These are phyloP conservation scores for Cryptosporidium xiaoi DNA, from an alignment of 169 alveolate species.

Conservation along the genomic window DNA sequence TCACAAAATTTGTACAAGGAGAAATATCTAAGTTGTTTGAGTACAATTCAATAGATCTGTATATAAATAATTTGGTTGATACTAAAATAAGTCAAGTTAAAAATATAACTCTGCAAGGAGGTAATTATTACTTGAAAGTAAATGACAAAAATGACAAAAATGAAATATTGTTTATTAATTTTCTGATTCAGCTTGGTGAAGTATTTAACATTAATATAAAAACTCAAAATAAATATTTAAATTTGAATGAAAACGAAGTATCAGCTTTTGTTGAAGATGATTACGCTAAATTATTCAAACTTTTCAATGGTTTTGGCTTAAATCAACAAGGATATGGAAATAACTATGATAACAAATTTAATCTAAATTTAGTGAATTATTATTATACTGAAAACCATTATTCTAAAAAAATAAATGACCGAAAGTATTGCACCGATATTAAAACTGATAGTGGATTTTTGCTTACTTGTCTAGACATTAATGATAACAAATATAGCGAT, in stretches of 20 bases:
- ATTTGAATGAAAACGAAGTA: conserved; percentile 1
- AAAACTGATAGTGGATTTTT: background rate
- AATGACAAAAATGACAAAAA: background rate
- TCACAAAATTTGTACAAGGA: conserved; percentile 3
- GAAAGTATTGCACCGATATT: background rate
- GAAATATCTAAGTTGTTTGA: background rate
- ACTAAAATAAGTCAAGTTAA: background rate
- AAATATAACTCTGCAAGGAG: background rate
- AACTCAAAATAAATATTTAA: conserved; percentile 23
- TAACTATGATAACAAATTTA: conserved; percentile 4
- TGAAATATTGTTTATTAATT: background rate
- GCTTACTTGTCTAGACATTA: background rate
- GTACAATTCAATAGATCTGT: conserved; percentile 11
- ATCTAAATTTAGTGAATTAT: background rate
- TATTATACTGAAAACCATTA: background rate
- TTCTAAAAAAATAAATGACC: background rate
- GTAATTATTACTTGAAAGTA: too few species aligned
- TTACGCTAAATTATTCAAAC: too few species aligned
- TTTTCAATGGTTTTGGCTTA: too few species aligned
- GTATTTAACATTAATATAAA: background rate
- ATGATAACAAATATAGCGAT: background rate
- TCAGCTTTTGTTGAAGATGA: too few species aligned
- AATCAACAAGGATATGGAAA: background rate
- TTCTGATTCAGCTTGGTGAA: conserved; percentile 9
- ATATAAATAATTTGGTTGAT: conserved; percentile 10